A percentile compares a stretch with the other conserved stretches of the same genome.
These are phyloP conservation scores for Basipetospora sp. DNA, from an alignment of 2,329 filamentous ascomycete species.

Conservation along the genomic window DNA sequence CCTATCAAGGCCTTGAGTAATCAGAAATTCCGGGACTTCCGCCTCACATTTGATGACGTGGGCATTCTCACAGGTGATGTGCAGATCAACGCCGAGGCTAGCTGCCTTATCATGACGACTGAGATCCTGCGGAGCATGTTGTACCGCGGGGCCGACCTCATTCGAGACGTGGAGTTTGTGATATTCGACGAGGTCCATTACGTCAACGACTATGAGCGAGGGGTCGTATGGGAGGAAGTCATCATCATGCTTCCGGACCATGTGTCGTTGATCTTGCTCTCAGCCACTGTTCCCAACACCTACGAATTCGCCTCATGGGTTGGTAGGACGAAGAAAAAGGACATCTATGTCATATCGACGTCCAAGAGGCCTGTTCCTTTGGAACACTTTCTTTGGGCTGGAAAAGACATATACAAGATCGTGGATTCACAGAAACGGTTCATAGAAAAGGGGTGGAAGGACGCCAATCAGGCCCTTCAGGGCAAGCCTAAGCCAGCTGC, in stretches of 20 bases:
- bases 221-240: conserved; percentile 98
- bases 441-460: conserved; percentile 85
- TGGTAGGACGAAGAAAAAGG: conserved; percentile 91
- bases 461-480: conserved; percentile 68
- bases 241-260: conserved; percentile 99
- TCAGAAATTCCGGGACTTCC: conserved; percentile 95
- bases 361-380: conserved; percentile 87
- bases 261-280: conserved; percentile 85
- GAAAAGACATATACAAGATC: conserved; percentile 84
- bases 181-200: conserved; percentile 99
- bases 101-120: conserved; percentile 97
- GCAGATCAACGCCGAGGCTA: conserved; percentile 92
- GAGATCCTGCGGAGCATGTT: conserved; percentile 97
- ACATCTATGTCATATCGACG: conserved; percentile 97
- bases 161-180: conserved; percentile 93
- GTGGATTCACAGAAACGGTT: conserved; percentile 88
- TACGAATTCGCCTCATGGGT: conserved; percentile 98
- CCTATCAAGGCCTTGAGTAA: conserved; percentile 98
- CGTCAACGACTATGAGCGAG: conserved; percentile 87
- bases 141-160: conserved; percentile 86
- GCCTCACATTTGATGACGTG: conserved; percentile 80
- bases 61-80: conserved; percentile 95
- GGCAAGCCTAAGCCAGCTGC: conserved; percentile 56
- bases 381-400: conserved; percentile 92
- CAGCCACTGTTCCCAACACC: conserved; percentile 92